Conservation (phyloP, 192 early-diverging fungal genomes). For the Coemansia sp. region DNA sequence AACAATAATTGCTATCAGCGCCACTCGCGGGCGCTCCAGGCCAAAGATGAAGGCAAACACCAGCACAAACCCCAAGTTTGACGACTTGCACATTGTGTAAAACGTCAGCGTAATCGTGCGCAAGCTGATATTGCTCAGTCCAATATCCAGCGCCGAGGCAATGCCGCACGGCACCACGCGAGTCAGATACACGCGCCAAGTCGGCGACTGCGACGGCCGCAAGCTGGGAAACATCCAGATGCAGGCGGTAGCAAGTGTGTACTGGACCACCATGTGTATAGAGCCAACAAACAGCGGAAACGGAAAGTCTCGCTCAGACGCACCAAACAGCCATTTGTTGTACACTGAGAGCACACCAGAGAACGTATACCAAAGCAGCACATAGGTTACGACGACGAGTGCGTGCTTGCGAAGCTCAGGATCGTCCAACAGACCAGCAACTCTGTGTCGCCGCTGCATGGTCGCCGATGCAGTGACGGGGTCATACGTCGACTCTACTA, state of each 20-base stretch:
- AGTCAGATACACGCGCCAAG: slow-evolving; percentile 60
- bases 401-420: slow-evolving; percentile 33
- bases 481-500: slow-evolving; percentile 14
- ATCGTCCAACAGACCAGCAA: slow-evolving; percentile 25
- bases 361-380: slow-evolving; percentile 63
- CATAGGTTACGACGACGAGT: slow-evolving; percentile 47
- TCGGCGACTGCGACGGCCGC: slow-evolving; percentile 62
- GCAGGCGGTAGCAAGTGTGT: slow-evolving; percentile 59
- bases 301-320: slow-evolving; percentile 76
- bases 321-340: slow-evolving; percentile 95
- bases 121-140: slow-evolving; percentile 84
- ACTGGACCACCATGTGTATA: slow-evolving; percentile 87
- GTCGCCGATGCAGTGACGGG: not conserved
- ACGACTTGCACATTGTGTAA: slow-evolving; percentile 90
- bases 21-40: slow-evolving; percentile 76
- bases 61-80: slow-evolving; percentile 75
- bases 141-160: slow-evolving; percentile 89
- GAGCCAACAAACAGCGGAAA: slow-evolving; percentile 88
- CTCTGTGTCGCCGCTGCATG: not conserved
- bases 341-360: slow-evolving; percentile 81
- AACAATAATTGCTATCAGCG: slow-evolving; percentile 71
- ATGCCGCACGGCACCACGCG: slow-evolving; percentile 87
- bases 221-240: slow-evolving; percentile 64
- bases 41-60: slow-evolving; percentile 91
- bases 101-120: slow-evolving; percentile 90